phyloP scores from a whole-genome alignment of 2,329 filamentous ascomycete genomes.

The Xylaria sp. region DNA sequence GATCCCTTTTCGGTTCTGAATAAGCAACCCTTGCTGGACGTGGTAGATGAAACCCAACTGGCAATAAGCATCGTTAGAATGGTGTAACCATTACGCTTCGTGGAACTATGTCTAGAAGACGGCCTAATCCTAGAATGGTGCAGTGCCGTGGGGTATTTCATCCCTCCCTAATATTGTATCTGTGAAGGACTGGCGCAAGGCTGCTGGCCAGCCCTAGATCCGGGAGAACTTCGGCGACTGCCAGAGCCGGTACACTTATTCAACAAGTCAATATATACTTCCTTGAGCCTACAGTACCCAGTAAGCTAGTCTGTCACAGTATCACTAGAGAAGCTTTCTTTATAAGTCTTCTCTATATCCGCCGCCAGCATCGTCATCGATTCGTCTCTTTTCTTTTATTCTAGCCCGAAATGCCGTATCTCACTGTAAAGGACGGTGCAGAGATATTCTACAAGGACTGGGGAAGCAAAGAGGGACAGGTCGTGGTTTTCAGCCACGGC shows the following conservation, averaged over 20 bases:
- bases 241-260: too few relatives aligned
- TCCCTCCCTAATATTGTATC: neutral
- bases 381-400: neutral
- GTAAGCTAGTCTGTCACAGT: too few relatives aligned
- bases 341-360: neutral
- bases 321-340: neutral
- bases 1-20: neutral
- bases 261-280: too few relatives aligned
- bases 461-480: slow-evolving; percentile 2
- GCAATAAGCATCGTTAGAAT: neutral
- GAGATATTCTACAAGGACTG: slow-evolving; percentile 20
- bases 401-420: neutral
- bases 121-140: neutral
- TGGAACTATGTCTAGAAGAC: neutral
- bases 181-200: too few relatives aligned
- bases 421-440: slow-evolving; percentile 8
- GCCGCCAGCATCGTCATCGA: neutral
- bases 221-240: too few relatives aligned
- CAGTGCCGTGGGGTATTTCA: neutral
- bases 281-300: too few relatives aligned
- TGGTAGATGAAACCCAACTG: neutral
- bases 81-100: neutral
- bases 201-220: too few relatives aligned
- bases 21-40: neutral
- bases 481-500: slow-evolving; percentile 9